A percentile compares a stretch with the other conserved stretches of the same genome.
phyloP scores from a whole-genome alignment of 768 basidiomycete genomes.

The Cyclocybe cylindracea region DNA sequence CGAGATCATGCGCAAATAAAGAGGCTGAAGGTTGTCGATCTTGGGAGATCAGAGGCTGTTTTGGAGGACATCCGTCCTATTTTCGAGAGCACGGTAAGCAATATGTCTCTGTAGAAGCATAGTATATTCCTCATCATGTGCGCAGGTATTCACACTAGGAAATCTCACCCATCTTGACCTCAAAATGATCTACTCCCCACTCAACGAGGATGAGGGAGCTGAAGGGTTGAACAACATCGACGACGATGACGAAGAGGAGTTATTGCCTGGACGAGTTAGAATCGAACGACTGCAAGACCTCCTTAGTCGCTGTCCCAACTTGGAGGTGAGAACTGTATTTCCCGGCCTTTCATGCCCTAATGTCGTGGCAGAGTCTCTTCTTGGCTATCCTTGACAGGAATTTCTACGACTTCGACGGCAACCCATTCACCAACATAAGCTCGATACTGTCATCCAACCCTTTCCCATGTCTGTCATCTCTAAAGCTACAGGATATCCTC shows the following conservation, averaged over 20 bases:
- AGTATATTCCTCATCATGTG: not conserved
- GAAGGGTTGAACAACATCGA: conserved; percentile 7
- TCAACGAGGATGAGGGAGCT: not conserved
- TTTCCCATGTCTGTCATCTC: conserved; percentile 4
- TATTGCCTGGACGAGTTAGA: conserved; percentile 10
- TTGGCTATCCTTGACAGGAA: conserved; percentile 11
- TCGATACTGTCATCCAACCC: conserved; percentile 6
- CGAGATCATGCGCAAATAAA: conserved; percentile 12
- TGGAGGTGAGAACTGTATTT: conserved; percentile 10
- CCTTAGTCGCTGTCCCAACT: conserved; percentile 9
- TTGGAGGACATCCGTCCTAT: conserved; percentile 11
- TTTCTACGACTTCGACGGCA: conserved; percentile 6
- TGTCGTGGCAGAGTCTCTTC: conserved; percentile 7
- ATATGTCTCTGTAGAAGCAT: not conserved
- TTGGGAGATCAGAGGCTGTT: conserved; percentile 3
- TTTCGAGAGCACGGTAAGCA: conserved; percentile 16
- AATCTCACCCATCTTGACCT: conserved; percentile 15
- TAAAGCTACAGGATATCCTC: conserved; percentile 12
- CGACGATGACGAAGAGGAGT: conserved; percentile 5
- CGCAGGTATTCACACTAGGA: conserved; percentile 16
- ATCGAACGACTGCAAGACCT: conserved; percentile 13
- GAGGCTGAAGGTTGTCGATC: conserved; percentile 16
- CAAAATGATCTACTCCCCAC: conserved; percentile 11
- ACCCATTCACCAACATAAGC: conserved; percentile 15
- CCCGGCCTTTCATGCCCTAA: not conserved